phyloP scores from a whole-genome alignment of 352 stramenopile species.

The Phytophthora multivora region DNA sequence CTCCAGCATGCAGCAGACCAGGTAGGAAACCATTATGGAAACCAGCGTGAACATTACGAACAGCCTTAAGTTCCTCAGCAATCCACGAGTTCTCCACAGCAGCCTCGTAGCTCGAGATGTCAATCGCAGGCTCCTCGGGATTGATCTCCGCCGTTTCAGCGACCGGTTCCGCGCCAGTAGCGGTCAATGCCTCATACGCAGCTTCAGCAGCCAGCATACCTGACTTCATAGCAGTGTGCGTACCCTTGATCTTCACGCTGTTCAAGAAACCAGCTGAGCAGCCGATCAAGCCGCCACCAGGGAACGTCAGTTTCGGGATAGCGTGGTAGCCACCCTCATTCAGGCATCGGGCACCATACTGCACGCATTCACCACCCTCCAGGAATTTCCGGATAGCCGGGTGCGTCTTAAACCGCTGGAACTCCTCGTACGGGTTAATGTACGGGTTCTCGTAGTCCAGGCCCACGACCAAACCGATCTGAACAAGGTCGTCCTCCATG shows the following conservation, averaged over 20 bases:
- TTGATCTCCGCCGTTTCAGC: conserved; percentile 78
- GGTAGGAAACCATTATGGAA: conserved; percentile 96
- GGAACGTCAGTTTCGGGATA: conserved; percentile 99
- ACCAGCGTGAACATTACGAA: conserved; percentile 97
- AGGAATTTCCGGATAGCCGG: conserved; percentile 93
- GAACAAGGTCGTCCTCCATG: conserved; percentile 95
- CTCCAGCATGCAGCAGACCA: conserved; percentile 94
- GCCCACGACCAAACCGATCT: conserved; percentile 97
- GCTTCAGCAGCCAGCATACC: conserved; percentile 98
- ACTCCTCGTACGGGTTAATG: conserved; percentile 98
- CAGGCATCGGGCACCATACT: conserved; percentile 96
- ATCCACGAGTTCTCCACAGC: conserved; percentile 96
- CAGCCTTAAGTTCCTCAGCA: conserved; percentile 95
- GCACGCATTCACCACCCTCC: conserved; percentile 96
- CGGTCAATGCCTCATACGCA: conserved; percentile 89
- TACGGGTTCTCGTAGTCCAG: conserved; percentile 99
- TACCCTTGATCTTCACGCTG: conserved; percentile 99
- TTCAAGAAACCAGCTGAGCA: conserved; percentile 99
- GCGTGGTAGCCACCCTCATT: conserved; percentile 97
- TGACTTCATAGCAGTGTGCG: conserved; percentile 98
- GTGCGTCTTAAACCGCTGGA: conserved; percentile 99
- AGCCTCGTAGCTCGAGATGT: conserved; percentile 87
- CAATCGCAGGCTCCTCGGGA: conserved; percentile 52
- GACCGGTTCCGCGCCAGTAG: conserved; percentile 58
- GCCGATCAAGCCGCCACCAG: conserved; percentile 94